phyloP scores from a whole-genome alignment of 2,329 filamentous ascomycete genomes.

The Colletotrichum musicola region DNA sequence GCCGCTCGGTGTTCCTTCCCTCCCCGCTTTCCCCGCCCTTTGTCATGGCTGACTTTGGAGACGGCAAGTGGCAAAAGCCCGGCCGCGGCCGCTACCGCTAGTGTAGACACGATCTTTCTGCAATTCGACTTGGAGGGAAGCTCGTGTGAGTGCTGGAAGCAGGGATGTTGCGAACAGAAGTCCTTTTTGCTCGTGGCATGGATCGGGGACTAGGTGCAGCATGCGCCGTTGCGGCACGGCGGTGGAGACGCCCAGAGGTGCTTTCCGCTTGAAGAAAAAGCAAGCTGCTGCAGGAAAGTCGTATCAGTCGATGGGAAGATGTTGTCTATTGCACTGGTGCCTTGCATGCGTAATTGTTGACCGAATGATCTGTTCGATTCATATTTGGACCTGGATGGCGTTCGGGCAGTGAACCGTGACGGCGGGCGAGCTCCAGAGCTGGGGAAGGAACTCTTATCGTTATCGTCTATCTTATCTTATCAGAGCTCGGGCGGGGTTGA shows the following conservation, averaged over 20 bases:
- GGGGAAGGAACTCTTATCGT: background rate
- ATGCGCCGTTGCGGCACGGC: conserved; percentile 2
- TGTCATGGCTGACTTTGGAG: conserved; percentile 48
- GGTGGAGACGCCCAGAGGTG: conserved; percentile 1
- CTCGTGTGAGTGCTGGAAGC: background rate
- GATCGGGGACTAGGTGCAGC: background rate
- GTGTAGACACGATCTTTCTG: background rate
- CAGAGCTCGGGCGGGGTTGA: conserved; percentile 14
- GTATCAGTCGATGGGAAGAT: background rate
- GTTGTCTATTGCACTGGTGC: background rate
- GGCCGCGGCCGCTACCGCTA: conserved; percentile 7
- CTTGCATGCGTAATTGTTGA: conserved; percentile 7
- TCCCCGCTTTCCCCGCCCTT: conserved; percentile 48
- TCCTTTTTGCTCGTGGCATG: background rate
- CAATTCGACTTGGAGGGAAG: too few relatives aligned
- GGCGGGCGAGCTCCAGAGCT: too few relatives aligned
- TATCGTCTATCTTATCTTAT: background rate
- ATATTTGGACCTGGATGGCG: too few relatives aligned
- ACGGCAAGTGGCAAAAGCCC: background rate
- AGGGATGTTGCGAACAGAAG: background rate
- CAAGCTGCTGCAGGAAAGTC: conserved; percentile 1
- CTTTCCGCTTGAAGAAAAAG: conserved; percentile 12
- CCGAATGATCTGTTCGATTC: background rate
- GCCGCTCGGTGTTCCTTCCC: background rate
- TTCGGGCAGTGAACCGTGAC: too few relatives aligned